Evolutionary conservation across 192 early-diverging fungal species (phyloP), one percentile per base, ranked within the genome.

Genomic region (Coemansia sp.): DNA sequence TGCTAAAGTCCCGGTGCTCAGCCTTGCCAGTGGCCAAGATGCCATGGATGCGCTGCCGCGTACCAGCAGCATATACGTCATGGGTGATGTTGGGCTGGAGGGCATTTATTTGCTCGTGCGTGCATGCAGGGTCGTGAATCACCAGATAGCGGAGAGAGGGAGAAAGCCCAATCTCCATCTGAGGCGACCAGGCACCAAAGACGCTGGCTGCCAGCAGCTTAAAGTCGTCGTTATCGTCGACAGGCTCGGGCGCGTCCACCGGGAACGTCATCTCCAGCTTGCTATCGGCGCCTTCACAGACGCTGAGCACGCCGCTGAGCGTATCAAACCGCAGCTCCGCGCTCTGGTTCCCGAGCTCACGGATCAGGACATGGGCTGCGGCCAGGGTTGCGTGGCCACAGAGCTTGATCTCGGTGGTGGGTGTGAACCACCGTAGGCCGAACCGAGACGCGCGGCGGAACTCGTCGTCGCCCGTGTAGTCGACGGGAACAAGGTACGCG

Each of bases 351-450:
- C 20, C 19, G 10, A 64, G 29, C 47, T 70, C 60, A 33, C 44
- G 23, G 30, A 68, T 57, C n/a, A 72, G 49, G 10, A 59, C 43
- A 25, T 58, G 55, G 5, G 74, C 61, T 1, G 67, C 44, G 0
- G 74, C 74, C 14, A 76, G 56, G 9, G 74, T 76, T 11, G 67
- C 74, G 27, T 77, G 75, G 25, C 76, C 76, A 23, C 76, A 73
- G 10, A 78, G 51, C 28, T 44, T 39, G 35, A 66, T 60, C 38
- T 78, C 76, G 17, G 19, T 14, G 1, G 43, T 35, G 12, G 70
- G 76, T 0, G 76, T 78, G 43, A 74, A 69, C 76, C 76, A 78
- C 13, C 62, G 61, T 28, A 73, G 47, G 7, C 14, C 23, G 31
- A 56, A 68, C n/a, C 32, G 26, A 25, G 36, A 39, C 20, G 46